Base-by-base conservation (phyloP, 495 filamentous ascomycete species). In the Sordaria brevicollis region DNA sequence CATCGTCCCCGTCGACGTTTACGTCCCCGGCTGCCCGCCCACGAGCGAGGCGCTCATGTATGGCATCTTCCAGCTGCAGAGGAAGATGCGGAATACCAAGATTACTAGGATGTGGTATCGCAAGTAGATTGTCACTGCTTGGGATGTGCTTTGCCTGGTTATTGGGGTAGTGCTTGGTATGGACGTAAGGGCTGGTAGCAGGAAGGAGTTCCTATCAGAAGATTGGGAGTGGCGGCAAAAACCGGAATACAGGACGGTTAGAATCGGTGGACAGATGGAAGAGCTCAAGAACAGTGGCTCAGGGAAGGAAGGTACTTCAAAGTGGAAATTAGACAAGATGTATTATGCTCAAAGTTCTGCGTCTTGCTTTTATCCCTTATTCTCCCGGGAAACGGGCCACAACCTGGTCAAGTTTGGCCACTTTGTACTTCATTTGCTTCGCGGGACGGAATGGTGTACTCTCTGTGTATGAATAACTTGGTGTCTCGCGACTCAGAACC, bases 11-110 rank as follows among this genome's bases (percentile, higher is more conserved):
- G 93, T 97, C 49, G 93, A 97, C 82, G 86, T 97, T 41, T 97
- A 96, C 81, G 92, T 97, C 8, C 93, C 93, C 34, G 94, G 94
- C 67, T 97, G 93, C 83, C 93, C 93, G 65, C 93, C 93, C 2
- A 96, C 93, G 11, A 86, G 86, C 68, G 93, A 97, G 82, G 93
- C 93, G 25, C 83, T 97, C 67, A 91, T 96, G 88, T 92, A 94
- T 77, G 93, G 92, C 33, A 89, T 94, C 73, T 91, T 94, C 77
- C 90, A 92, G 79, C 80, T 95, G 70, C 92, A 95, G 85, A 90
- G 91, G 82, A 96, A 95, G 87, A 92, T 93, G 87, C 80, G 90
- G 76, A 84, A 92, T 75, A 94, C 92, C 19, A 88, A 88, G 82
- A 91, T 91, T 72, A 86, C 87, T 62, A 75, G 86, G 69, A 89